Evolutionary conservation across 2,329 filamentous ascomycete species (phyloP).

Genomic region (Aspergillus carbonarius): DNA sequence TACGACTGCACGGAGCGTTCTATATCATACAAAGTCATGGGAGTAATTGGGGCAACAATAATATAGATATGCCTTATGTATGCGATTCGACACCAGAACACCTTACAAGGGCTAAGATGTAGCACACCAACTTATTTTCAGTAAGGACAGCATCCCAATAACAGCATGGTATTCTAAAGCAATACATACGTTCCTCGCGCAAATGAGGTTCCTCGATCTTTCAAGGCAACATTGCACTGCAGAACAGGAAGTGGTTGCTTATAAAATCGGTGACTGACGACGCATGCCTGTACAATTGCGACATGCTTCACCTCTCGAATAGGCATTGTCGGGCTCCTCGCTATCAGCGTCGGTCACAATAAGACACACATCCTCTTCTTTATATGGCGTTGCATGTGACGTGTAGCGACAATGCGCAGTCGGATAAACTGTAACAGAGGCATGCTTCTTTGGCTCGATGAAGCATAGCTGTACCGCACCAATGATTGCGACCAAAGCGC

Average conservation of each 20-base stretch:
- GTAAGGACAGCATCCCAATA: not conserved
- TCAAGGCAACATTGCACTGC: too few relatives aligned
- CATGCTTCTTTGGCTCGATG: slow-evolving; percentile 51
- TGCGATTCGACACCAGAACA: not conserved
- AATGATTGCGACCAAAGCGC: slow-evolving; percentile 54
- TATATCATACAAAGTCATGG: too few relatives aligned
- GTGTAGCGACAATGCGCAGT: slow-evolving; percentile 30
- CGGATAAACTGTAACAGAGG: slow-evolving; percentile 39
- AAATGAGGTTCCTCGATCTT: not conserved
- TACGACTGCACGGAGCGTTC: too few relatives aligned
- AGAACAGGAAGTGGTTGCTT: not conserved
- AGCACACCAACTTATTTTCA: not conserved
- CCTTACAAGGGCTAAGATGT: slow-evolving; percentile 1
- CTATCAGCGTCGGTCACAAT: slow-evolving; percentile 27
- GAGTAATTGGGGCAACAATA: too few relatives aligned
- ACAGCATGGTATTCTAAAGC: not conserved
- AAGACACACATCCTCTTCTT: slow-evolving; percentile 30
- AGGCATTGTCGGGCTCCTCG: not conserved
- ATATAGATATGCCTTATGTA: not conserved
- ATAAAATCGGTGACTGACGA: too few relatives aligned
- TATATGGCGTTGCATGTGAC: slow-evolving; percentile 16
- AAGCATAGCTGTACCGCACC: slow-evolving; percentile 59
- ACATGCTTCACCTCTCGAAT: not conserved
- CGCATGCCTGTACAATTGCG: too few relatives aligned
- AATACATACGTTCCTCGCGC: not conserved